Percentiles rank a stretch among this genome's conserved stretches.
These are phyloP conservation scores for Pythium folliculosum DNA, from an alignment of 352 stramenopile species.

Conservation along the genomic window DNA sequence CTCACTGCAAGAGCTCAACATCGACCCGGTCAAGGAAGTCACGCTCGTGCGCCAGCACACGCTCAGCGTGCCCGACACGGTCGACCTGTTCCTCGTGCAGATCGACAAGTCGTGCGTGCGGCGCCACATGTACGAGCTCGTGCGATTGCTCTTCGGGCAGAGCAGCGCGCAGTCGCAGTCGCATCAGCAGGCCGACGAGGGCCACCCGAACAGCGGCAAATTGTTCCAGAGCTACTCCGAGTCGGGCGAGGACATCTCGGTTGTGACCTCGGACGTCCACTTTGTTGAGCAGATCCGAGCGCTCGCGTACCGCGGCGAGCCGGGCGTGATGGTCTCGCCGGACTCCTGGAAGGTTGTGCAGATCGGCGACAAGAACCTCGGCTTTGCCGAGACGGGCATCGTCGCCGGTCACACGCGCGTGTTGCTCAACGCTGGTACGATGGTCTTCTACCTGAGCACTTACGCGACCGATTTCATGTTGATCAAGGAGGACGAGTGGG, in stretches of 20 bases:
- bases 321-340: slow-evolving; percentile 59
- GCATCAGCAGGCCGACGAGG: not conserved
- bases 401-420: slow-evolving; percentile 67
- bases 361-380: slow-evolving; percentile 60
- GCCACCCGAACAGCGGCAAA: slow-evolving; percentile 17
- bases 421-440: slow-evolving; percentile 54
- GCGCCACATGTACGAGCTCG: slow-evolving; percentile 57
- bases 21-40: slow-evolving; percentile 24
- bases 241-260: slow-evolving; percentile 54
- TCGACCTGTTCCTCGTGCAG: slow-evolving; percentile 59
- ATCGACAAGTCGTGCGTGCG: slow-evolving; percentile 45
- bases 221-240: slow-evolving; percentile 68
- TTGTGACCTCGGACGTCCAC: slow-evolving; percentile 50
- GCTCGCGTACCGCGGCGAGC: slow-evolving; percentile 38
- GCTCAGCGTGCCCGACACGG: slow-evolving; percentile 49
- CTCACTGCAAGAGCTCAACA: not conserved
- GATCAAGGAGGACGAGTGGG: slow-evolving; percentile 75
- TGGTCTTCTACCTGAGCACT: slow-evolving; percentile 72
- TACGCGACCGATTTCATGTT: slow-evolving; percentile 75
- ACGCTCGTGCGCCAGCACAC: slow-evolving; percentile 46
- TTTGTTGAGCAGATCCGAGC: slow-evolving; percentile 45
- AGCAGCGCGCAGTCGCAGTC: not conserved
- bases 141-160: slow-evolving; percentile 50
- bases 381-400: slow-evolving; percentile 63
- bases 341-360: slow-evolving; percentile 69